Conservation (phyloP, 2,329 filamentous ascomycete genomes). For the Trichoderma harzianum region DNA sequence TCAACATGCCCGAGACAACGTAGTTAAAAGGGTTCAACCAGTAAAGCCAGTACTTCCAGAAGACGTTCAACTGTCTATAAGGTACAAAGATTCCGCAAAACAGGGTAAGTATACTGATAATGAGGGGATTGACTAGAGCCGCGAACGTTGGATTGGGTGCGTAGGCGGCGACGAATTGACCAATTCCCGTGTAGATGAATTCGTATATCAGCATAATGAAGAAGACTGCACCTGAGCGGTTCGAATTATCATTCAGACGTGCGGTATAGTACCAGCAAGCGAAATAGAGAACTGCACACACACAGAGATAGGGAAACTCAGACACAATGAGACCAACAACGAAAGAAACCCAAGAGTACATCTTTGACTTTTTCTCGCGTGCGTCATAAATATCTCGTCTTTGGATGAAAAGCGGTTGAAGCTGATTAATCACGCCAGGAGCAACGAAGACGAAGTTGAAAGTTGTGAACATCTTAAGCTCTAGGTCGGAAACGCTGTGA, state of each 20-base stretch:
- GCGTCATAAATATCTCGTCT: conserved; percentile 56
- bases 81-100: conserved; percentile 77
- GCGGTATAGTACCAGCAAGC: conserved; percentile 58
- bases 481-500: conserved; percentile 47
- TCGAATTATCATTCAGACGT: conserved; percentile 44
- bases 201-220: conserved; percentile 59
- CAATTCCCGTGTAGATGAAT: conserved; percentile 58
- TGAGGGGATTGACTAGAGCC: conserved; percentile 53
- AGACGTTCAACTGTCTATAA: conserved; percentile 56
- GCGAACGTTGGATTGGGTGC: conserved; percentile 60
- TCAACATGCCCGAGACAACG: conserved; percentile 53
- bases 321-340: conserved; percentile 50
- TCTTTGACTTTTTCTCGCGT: conserved; percentile 59
- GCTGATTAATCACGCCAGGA: conserved; percentile 54
- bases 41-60: conserved; percentile 68
- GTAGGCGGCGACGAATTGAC: conserved; percentile 60
- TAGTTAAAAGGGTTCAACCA: conserved; percentile 61
- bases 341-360: conserved; percentile 59
- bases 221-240: conserved; percentile 48
- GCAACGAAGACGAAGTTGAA: conserved; percentile 64
- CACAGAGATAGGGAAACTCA: conserved; percentile 44
- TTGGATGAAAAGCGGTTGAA: conserved; percentile 57
- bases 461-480: conserved; percentile 55
- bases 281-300: conserved; percentile 50
- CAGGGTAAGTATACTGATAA: conserved; percentile 49